A percentile compares a stretch with the other conserved stretches of the same genome.
Conservation (phyloP, 2,329 filamentous ascomycete species). For the Tetracladium maxilliforme region DNA sequence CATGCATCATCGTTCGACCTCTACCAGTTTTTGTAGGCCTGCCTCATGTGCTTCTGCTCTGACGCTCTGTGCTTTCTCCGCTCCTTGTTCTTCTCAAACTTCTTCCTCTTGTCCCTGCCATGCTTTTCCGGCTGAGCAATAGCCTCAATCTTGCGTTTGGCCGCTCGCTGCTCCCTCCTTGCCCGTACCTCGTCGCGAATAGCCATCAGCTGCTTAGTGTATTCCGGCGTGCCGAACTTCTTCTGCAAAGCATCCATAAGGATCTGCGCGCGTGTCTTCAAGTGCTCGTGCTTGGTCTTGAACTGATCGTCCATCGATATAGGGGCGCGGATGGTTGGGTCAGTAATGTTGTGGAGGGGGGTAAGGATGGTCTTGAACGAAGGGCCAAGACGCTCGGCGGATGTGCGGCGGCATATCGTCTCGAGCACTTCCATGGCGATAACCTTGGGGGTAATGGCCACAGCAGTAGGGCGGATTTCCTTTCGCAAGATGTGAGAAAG, state of each 20-base stretch:
- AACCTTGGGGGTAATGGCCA: slow-evolving; percentile 57
- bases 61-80: slow-evolving; percentile 64
- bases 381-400: slow-evolving; percentile 37
- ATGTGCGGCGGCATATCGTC: slow-evolving; percentile 48
- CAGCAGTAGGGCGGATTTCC: slow-evolving; percentile 49
- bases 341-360: slow-evolving; percentile 71
- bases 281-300: slow-evolving; percentile 49
- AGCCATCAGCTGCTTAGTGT: slow-evolving; percentile 56
- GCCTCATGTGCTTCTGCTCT: slow-evolving; percentile 57
- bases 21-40: slow-evolving; percentile 40
- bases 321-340: slow-evolving; percentile 58
- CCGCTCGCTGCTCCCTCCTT: slow-evolving; percentile 58
- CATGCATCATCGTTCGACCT: too few species aligned
- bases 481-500: slow-evolving; percentile 67
- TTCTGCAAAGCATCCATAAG: slow-evolving; percentile 72
- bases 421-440: slow-evolving; percentile 63
- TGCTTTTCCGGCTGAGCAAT: slow-evolving; percentile 69
- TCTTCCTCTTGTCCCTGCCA: slow-evolving; percentile 67
- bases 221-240: slow-evolving; percentile 68
- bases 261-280: slow-evolving; percentile 61
- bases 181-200: slow-evolving; percentile 61
- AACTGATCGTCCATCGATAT: slow-evolving; percentile 58
- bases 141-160: slow-evolving; percentile 81
- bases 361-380: slow-evolving; percentile 51
- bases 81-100: slow-evolving; percentile 71